These are phyloP conservation scores for Eleusine indica DNA, from an alignment of 176 grass and related monocot species.

Conservation along the genomic window DNA sequence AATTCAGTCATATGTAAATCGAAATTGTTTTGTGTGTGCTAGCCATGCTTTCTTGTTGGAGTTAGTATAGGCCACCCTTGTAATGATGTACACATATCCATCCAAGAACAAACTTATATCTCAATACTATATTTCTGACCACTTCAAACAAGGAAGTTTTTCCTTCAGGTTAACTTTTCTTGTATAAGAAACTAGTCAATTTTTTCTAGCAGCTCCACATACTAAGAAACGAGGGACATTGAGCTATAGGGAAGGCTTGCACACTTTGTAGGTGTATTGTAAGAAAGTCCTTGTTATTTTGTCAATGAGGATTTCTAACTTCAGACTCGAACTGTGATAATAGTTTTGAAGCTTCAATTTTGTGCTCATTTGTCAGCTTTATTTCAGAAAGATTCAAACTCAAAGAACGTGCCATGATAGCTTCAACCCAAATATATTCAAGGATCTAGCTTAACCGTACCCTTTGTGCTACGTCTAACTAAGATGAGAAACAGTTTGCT, in stretches of 20 bases:
- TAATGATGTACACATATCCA: neutral
- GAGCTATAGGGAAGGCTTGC: slow-evolving; percentile 4
- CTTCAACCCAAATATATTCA: neutral
- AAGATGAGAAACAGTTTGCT: neutral
- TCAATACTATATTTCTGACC: neutral
- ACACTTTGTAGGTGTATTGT: neutral
- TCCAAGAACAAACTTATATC: neutral
- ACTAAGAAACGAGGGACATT: slow-evolving; percentile 20
- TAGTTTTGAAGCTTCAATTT: neutral
- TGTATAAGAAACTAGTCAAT: slow-evolving; percentile 32
- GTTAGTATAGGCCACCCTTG: neutral
- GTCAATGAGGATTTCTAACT: neutral
- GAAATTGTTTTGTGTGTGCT: neutral
- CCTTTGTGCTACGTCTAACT: neutral
- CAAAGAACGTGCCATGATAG: neutral
- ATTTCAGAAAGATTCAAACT: neutral
- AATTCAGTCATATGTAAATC: neutral
- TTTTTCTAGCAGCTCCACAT: neutral
- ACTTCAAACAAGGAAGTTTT: slow-evolving; percentile 2
- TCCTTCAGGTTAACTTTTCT: slow-evolving; percentile 27
- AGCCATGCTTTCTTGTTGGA: neutral
- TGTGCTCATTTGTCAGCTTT: neutral
- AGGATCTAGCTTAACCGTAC: neutral
- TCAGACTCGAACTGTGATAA: too few species aligned
- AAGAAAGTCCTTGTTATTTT: neutral